These are phyloP conservation scores for Phytophthora colocasiae DNA, from an alignment of 352 stramenopile genomes.

Conservation along the genomic window DNA sequence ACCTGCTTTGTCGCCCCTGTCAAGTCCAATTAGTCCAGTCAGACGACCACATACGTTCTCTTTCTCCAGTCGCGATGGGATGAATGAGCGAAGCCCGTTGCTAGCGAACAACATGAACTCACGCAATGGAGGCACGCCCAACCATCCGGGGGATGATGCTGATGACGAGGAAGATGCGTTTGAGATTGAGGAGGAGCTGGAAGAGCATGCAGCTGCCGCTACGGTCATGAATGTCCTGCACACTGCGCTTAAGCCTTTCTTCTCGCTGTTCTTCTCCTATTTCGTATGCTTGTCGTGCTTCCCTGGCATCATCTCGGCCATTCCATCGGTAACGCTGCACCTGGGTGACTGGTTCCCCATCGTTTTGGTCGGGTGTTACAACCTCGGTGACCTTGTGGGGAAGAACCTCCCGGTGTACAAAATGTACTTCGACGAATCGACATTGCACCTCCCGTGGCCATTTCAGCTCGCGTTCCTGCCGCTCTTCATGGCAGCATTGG, in stretches of 20 bases:
- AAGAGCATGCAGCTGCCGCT: slow-evolving; percentile 48
- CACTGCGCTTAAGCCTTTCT: slow-evolving; percentile 74
- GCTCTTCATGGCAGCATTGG: slow-evolving; percentile 66
- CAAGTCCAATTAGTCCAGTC: slow-evolving; percentile 42
- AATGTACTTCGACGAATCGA: slow-evolving; percentile 76
- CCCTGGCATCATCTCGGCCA: slow-evolving; percentile 76
- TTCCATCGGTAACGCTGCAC: slow-evolving; percentile 63
- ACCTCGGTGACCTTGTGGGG: slow-evolving; percentile 77
- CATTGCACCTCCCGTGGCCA: slow-evolving; percentile 70
- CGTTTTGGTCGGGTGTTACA: slow-evolving; percentile 79
- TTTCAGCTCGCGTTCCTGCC: slow-evolving; percentile 74
- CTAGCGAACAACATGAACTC: slow-evolving; percentile 37
- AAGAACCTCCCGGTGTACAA: slow-evolving; percentile 79
- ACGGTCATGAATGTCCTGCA: slow-evolving; percentile 69
- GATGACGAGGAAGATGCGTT: slow-evolving; percentile 50
- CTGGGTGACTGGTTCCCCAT: slow-evolving; percentile 82
- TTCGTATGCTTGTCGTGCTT: slow-evolving; percentile 86
- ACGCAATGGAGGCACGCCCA: slow-evolving; percentile 21
- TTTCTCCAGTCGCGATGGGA: slow-evolving; percentile 25
- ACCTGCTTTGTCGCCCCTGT: slow-evolving; percentile 61
- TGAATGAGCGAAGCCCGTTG: slow-evolving; percentile 57
- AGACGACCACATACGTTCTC: slow-evolving; percentile 26
- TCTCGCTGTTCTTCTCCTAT: slow-evolving; percentile 80
- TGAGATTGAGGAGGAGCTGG: slow-evolving; percentile 41
- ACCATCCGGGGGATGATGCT: slow-evolving; percentile 35